These are phyloP conservation scores for Sisymbrium altissimum DNA, from an alignment of 345 rosid genomes.

Conservation along the genomic window DNA sequence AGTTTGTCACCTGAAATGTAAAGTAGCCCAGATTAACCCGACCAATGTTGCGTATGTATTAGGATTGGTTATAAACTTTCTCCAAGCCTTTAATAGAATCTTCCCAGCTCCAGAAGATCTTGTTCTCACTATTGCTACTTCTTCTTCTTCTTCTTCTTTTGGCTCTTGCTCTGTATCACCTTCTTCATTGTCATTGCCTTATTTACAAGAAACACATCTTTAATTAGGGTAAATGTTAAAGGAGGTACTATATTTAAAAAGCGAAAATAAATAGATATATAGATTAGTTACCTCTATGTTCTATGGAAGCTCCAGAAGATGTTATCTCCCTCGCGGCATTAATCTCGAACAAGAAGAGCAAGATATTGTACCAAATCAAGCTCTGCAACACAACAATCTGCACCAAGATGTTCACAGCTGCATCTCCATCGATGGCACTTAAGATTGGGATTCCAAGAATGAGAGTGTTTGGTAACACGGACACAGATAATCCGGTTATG, in stretches of 20 bases:
- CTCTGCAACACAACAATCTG: slow-evolving; percentile 83
- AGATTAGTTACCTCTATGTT: slow-evolving; percentile 46
- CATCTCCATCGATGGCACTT: slow-evolving; percentile 66
- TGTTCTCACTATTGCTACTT: slow-evolving; percentile 36
- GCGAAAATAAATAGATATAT: not conserved
- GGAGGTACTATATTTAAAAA: not conserved
- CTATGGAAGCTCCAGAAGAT: slow-evolving; percentile 37
- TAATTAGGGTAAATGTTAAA: not conserved
- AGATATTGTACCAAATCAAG: slow-evolving; percentile 73
- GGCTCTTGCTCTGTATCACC: slow-evolving; percentile 43
- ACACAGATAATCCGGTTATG: slow-evolving; percentile 67
- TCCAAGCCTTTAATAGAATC: slow-evolving; percentile 59
- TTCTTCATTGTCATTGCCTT: slow-evolving; percentile 34
- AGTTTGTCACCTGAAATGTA: slow-evolving; percentile 59
- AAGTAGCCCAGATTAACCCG: slow-evolving; percentile 75
- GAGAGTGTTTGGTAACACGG: slow-evolving; percentile 80
- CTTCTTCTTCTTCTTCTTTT: slow-evolving; percentile 48
- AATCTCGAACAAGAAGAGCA: slow-evolving; percentile 76
- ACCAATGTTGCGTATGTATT: slow-evolving; percentile 70
- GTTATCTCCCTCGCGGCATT: slow-evolving; percentile 44
- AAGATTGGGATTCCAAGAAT: slow-evolving; percentile 79
- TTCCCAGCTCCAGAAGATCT: slow-evolving; percentile 36
- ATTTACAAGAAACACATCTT: slow-evolving; percentile 12
- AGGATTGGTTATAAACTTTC: slow-evolving; percentile 67
- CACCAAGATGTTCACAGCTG: slow-evolving; percentile 51